Evolutionary conservation across 2,329 filamentous ascomycete genomes (phyloP), one percentile per base, ranked within the genome.

Genomic region (Fusarium sp.): DNA sequence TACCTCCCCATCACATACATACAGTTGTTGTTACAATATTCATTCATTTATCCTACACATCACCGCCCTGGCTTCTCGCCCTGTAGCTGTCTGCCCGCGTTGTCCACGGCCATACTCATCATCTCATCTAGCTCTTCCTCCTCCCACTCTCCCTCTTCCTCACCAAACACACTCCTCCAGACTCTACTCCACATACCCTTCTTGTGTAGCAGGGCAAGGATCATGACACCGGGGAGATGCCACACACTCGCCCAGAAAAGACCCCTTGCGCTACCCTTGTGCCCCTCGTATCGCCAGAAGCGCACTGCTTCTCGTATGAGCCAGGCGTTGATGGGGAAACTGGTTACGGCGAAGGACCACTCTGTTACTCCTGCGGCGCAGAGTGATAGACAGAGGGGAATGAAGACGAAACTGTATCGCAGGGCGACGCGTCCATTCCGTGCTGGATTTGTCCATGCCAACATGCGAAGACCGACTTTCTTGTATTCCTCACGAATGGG

Each of bases 191-290:
- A 96, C 80, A 97, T 86, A 0, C 94, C 95, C 82, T 94, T 97
- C 87, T 99, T 99, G 80, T 97, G 93, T 57, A 92, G 88, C 80
- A 98, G 91, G 4, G 94, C 95, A 64, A 98, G 83, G 46, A 98
- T 94, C 85, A 99, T 89, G 42, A 98, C 87, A 26, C 91, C 92
- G 0, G 96, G 96, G 47, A 99, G 80, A 81, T 98, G 94, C 96
- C 95, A 98, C 11, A 99, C 94, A 78, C 94, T 97, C 3, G 96
- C 94, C 96, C 96, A 99, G 80, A 99, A 99, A 53, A 99, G 80
- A 0, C 91, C 91, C 57, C 94, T 87, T 3, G 96, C 94, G 19
- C 88, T 93, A 3, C 94, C 94, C 72, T 91, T 90, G 65, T 91
- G 87, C 14, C 95, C 95, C 74, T 94, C 88, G 28, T 88, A 83